These are phyloP conservation scores for Stachybotrys chartarum DNA, from an alignment of 2,329 filamentous ascomycete species.

Conservation along the genomic window DNA sequence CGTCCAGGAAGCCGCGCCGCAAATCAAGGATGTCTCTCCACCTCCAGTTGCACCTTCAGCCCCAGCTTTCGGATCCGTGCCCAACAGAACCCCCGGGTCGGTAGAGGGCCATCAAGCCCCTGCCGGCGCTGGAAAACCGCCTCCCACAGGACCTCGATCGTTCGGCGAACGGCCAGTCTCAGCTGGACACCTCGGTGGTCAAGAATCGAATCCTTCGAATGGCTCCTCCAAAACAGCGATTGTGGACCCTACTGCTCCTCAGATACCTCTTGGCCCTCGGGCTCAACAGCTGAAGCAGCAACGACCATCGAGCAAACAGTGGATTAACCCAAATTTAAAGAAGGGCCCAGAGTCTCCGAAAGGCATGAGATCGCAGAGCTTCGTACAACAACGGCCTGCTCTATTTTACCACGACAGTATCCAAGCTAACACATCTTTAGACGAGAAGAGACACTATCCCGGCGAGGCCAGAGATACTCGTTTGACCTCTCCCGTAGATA, in stretches of 20 bases:
- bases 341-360: conserved; percentile 47
- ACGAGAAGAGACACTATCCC: conserved; percentile 41
- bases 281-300: conserved; percentile 39
- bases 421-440: conserved; percentile 29
- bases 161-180: conserved; percentile 42
- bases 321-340: conserved; percentile 49
- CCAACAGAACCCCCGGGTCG: conserved; percentile 33
- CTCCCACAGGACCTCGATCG: conserved; percentile 47
- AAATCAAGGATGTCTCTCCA: conserved; percentile 46
- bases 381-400: conserved; percentile 33
- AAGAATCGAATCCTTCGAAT: conserved; percentile 28
- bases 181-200: conserved; percentile 27
- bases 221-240: conserved; percentile 32
- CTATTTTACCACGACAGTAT: conserved; percentile 28
- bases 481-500: conserved; percentile 22
- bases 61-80: conserved; percentile 50
- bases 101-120: conserved; percentile 21
- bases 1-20: conserved; percentile 38
- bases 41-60: conserved; percentile 51
- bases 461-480: conserved; percentile 44
- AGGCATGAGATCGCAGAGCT: conserved; percentile 40
- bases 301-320: conserved; percentile 51
- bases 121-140: conserved; percentile 34
- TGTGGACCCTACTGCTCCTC: conserved; percentile 31
- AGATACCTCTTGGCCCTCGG: conserved; percentile 47